Percentiles rank a stretch among this genome's conserved stretches.
Evolutionary conservation across 371 early-diverging fungal species (phyloP).

Genomic region (Syncephalastrum monosporum): DNA sequence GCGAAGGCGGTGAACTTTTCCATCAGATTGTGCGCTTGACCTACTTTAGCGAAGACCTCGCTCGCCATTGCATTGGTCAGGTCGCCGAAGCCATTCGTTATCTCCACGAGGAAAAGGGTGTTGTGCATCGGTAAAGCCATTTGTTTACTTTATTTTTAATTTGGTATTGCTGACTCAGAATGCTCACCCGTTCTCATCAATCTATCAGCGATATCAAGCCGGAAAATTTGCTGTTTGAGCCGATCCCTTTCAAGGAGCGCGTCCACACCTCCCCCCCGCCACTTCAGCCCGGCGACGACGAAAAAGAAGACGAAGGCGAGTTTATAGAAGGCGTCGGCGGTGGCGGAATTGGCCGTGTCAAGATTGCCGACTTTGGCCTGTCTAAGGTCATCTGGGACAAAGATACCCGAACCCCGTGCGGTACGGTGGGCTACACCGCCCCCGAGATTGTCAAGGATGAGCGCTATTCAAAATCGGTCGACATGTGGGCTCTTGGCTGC

Average conservation of each 20-base stretch:
- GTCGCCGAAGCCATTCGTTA: conserved; percentile 89
- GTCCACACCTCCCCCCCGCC: conserved; percentile 36
- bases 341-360: conserved; percentile 75
- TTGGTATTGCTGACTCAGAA: background rate
- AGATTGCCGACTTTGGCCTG: conserved; percentile 87
- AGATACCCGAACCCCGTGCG: conserved; percentile 87
- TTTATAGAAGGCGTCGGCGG: conserved; percentile 58
- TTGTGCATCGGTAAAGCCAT: conserved; percentile 71
- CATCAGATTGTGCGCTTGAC: conserved; percentile 80
- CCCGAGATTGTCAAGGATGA: conserved; percentile 89
- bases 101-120: conserved; percentile 83
- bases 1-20: conserved; percentile 86
- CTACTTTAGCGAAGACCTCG: conserved; percentile 74
- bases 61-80: conserved; percentile 84
- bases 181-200: background rate
- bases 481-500: conserved; percentile 95
- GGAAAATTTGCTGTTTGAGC: conserved; percentile 89
- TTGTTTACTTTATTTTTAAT: background rate
- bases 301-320: conserved; percentile 61
- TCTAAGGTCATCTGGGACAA: conserved; percentile 82
- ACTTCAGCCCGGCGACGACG: conserved; percentile 35
- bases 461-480: conserved; percentile 84
- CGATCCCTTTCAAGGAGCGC: conserved; percentile 66
- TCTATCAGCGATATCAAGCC: conserved; percentile 85
- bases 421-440: conserved; percentile 91